phyloP scores from a whole-genome alignment of 2,329 filamentous ascomycete species.

The Leptoxyphium fumago region DNA sequence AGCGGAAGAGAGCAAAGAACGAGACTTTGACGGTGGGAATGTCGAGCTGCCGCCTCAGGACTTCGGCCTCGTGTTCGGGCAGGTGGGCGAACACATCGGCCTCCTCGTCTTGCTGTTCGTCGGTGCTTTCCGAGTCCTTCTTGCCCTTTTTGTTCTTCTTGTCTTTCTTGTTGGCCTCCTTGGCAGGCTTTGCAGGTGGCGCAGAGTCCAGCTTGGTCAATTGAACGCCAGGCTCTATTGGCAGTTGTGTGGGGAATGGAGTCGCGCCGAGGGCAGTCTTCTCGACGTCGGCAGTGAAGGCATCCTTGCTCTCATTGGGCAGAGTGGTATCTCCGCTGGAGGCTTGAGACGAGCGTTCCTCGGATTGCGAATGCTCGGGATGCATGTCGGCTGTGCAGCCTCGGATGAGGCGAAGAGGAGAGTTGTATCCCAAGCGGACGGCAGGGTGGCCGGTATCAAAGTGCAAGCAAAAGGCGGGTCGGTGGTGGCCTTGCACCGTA shows the following conservation, averaged over 20 bases:
- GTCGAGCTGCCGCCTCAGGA: slow-evolving; percentile 25
- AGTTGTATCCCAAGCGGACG: no score
- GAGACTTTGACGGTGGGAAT: slow-evolving; percentile 28
- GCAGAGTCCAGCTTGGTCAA: slow-evolving; percentile 13
- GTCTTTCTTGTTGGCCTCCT: slow-evolving; percentile 10
- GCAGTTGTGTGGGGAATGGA: slow-evolving; percentile 15
- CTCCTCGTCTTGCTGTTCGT: slow-evolving; percentile 4
- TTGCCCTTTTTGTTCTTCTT: background rate
- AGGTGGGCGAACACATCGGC: slow-evolving; percentile 22
- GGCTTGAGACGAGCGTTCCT: no score
- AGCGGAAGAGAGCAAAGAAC: slow-evolving; percentile 28
- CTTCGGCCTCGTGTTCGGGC: slow-evolving; percentile 22
- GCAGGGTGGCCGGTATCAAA: no score
- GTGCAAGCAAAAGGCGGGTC: no score
- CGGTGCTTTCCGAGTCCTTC: background rate
- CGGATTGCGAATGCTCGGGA: no score
- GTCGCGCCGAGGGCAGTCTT: slow-evolving; percentile 16
- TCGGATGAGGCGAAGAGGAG: no score
- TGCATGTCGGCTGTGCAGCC: no score
- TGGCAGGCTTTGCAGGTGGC: slow-evolving; percentile 8
- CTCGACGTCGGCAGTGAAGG: slow-evolving; percentile 14
- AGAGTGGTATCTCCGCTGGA: no score
- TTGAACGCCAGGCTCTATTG: slow-evolving; percentile 13
- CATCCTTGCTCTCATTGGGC: slow-evolving; percentile 4
- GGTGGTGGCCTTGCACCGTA: no score